Evolutionary conservation across 2,329 filamentous ascomycete genomes (phyloP), one percentile per base, ranked within the genome.

Genomic region (Fonsecaea monophora): DNA sequence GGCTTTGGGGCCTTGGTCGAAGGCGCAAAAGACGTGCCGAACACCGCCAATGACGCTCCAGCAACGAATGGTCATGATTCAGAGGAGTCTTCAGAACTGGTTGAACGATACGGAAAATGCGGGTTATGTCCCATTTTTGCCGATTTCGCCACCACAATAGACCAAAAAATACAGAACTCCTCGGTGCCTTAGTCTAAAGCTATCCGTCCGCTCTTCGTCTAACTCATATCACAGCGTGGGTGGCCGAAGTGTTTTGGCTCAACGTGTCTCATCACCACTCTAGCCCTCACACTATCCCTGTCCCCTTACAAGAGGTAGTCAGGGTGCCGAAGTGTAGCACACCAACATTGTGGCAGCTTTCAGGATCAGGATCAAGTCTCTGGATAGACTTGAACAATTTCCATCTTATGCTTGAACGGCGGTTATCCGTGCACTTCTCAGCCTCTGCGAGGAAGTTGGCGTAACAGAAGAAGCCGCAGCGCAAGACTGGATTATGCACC

Each of bases 1-100:
- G 92, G 94, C 74, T 97, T 98, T 77, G 91, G 95, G 55, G 86
- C 90, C 71, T 79, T 99, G 74, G 87, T 99, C 50, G 94, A 98
- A 78, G 92, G 79, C 21, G 67, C 48, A 5, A 62, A 66, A 25
- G 58, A 48, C 35, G 62, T 50, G 15, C 42, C 62, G 32, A 65
- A 37, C 37, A 18, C 61, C n/a, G 34, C 13, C 12, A 45, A 38
- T n/a, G 25, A 9, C 34, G 40, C 21, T 8, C 6, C 50, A n/a
- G n/a, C 53, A 25, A 53, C 59, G 12, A 64, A 60, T 5, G 66
- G 73, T 70, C 25, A 48, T 8, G 35, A 30, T n/a, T 21, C 53
- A 21, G 21, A 56, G n/a, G 30, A 40, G 32, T 57, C 64, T 13
- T 21, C 57, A 13, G 63, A 68, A 55, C 60, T 73, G 13, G 69